Evolutionary conservation across 305 asterid species (phyloP).

Genomic region (Rubia tinctorum): DNA sequence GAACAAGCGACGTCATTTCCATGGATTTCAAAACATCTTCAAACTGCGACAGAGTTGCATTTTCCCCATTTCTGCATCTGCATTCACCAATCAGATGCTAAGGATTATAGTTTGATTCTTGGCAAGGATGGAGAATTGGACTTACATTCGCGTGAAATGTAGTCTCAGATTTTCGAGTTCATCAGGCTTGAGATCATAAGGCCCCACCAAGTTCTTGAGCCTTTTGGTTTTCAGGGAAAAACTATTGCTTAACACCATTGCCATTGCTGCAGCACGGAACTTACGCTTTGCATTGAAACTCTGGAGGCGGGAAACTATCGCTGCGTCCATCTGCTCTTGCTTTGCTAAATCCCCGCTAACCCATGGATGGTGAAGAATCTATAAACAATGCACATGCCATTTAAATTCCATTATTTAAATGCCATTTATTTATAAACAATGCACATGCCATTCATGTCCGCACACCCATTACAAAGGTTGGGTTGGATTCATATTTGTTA

Average conservation of each 20-base stretch:
- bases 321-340: slow-evolving; percentile 78
- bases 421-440: too few relatives aligned
- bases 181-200: slow-evolving; percentile 77
- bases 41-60: slow-evolving; percentile 58
- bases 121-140: neutral
- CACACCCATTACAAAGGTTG: too few relatives aligned
- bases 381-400: neutral
- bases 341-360: slow-evolving; percentile 72
- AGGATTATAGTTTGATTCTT: too few relatives aligned
- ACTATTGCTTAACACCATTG: slow-evolving; percentile 75
- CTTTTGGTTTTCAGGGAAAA: slow-evolving; percentile 62
- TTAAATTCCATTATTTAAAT: neutral
- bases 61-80: slow-evolving; percentile 66
- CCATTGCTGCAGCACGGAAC: slow-evolving; percentile 87
- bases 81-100: slow-evolving; percentile 16
- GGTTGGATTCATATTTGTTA: too few relatives aligned
- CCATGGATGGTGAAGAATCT: slow-evolving; percentile 84
- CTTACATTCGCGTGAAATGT: slow-evolving; percentile 69
- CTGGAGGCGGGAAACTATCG: slow-evolving; percentile 61
- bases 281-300: slow-evolving; percentile 79
- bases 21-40: slow-evolving; percentile 76
- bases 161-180: slow-evolving; percentile 62
- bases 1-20: slow-evolving; percentile 68
- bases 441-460: too few relatives aligned
- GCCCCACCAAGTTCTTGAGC: slow-evolving; percentile 66